Evolutionary conservation across 768 basidiomycete species (phyloP).

Genomic region (Butyriboletus loyo): DNA sequence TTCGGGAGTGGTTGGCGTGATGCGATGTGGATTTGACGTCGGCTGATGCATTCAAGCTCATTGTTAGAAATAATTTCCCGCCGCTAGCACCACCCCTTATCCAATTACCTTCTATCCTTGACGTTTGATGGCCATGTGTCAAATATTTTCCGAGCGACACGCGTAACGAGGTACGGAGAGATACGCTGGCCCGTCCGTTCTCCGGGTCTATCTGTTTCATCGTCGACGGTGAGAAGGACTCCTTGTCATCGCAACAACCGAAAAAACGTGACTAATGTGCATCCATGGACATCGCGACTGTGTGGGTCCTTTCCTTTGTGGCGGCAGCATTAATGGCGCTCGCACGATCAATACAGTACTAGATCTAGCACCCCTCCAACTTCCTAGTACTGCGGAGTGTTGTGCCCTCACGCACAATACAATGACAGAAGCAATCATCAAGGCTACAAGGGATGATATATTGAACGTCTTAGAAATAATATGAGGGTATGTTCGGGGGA

Average conservation of each 20-base stretch:
- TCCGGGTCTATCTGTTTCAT: constrained; percentile 24
- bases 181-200: constrained; percentile 11
- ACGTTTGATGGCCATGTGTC: constrained; percentile 29
- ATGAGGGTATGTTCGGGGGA: constrained; percentile 14
- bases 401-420: not conserved
- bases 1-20: constrained; percentile 11
- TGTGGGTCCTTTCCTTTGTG: not conserved
- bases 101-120: constrained; percentile 14
- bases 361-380: not conserved
- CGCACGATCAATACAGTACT: constrained; percentile 4
- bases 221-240: constrained; percentile 13
- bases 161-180: constrained; percentile 20
- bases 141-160: constrained; percentile 13
- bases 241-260: constrained; percentile 14
- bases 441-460: constrained; percentile 20
- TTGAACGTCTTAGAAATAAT: constrained; percentile 7
- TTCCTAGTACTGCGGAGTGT: not conserved
- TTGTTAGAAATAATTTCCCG: constrained; percentile 21
- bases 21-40: constrained; percentile 21
- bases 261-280: not conserved
- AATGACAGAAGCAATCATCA: constrained; percentile 2
- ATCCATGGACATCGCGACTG: not conserved
- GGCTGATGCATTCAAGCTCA: constrained; percentile 26
- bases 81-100: constrained; percentile 5
- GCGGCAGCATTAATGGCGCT: not conserved